phyloP scores from a whole-genome alignment of 495 filamentous ascomycete genomes.

The Coniosporium apollinis region DNA sequence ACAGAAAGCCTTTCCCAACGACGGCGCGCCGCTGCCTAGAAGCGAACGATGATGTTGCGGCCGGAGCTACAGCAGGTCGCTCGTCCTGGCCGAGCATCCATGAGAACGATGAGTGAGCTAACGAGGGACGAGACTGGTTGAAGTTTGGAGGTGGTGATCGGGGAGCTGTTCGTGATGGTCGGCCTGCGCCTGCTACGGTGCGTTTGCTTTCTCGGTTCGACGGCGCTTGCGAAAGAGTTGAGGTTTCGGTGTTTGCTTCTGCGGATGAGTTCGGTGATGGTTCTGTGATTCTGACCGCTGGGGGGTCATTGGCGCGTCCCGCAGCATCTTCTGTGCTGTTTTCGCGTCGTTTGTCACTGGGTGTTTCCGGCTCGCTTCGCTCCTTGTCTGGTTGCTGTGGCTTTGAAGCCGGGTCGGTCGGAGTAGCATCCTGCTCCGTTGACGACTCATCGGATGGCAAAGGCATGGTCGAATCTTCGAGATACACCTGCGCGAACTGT shows the following conservation, averaged over 20 bases:
- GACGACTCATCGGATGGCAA: constrained; percentile 35
- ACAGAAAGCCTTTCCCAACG: constrained; percentile 6
- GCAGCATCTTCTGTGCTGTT: constrained; percentile 2
- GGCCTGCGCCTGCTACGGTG: constrained; percentile 2
- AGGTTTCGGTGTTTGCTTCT: neutral
- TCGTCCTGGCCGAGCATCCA: constrained; percentile 76
- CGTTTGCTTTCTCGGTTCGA: neutral
- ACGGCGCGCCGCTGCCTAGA: neutral
- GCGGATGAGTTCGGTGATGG: neutral
- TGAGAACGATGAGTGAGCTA: constrained; percentile 77
- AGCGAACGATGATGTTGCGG: constrained; percentile 6
- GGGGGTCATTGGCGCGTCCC: constrained; percentile 3
- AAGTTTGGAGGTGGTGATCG: constrained; percentile 1
- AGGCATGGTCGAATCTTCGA: constrained; percentile 47
- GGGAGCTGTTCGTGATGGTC: constrained; percentile 1
- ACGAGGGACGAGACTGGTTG: constrained; percentile 34
- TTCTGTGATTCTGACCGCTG: constrained; percentile 1
- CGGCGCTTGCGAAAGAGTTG: neutral
- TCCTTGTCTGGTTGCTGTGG: neutral
- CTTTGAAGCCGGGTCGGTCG: neutral
- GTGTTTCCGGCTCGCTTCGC: neutral
- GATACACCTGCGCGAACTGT: constrained; percentile 60
- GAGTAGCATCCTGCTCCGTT: no score
- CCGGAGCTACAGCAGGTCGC: constrained; percentile 5
- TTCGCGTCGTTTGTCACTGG: neutral